Conservation (phyloP, 805 yeast genomes). For the Ogataea glucozyma region DNA sequence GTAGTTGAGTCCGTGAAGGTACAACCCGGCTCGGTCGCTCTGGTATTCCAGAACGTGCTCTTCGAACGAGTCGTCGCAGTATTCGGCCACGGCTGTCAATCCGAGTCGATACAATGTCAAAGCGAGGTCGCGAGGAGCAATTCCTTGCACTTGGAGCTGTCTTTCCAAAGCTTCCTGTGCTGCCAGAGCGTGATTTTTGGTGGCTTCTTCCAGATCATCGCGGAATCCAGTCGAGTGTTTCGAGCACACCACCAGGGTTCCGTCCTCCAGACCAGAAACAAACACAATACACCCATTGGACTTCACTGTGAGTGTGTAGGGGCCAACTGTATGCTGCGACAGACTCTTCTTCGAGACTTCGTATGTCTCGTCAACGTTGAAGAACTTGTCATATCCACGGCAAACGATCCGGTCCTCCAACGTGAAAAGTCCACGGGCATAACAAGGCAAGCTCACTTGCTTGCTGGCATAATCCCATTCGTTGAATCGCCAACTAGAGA, state of each 20-base stretch:
- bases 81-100: constrained; percentile 87
- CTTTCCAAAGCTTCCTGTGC: constrained; percentile 60
- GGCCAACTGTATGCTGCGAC: constrained; percentile 58
- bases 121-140: constrained; percentile 55
- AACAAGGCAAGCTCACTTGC: constrained; percentile 58
- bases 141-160: constrained; percentile 49
- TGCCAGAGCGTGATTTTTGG: constrained; percentile 69
- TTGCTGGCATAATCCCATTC: constrained; percentile 82
- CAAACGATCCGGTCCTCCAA: constrained; percentile 51
- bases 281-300: constrained; percentile 94
- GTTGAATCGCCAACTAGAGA: constrained; percentile 72
- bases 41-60: constrained; percentile 86
- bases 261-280: constrained; percentile 73
- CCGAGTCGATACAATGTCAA: constrained; percentile 47
- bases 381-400: constrained; percentile 94
- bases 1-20: constrained; percentile 82
- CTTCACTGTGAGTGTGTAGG: constrained; percentile 77
- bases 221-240: constrained; percentile 79
- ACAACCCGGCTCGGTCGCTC: constrained; percentile 71
- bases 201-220: constrained; percentile 38
- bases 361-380: constrained; percentile 69
- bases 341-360: constrained; percentile 53
- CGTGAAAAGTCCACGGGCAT: constrained; percentile 85
- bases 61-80: constrained; percentile 90
- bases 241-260: constrained; percentile 81